Evolutionary conservation across 192 early-diverging fungal species (phyloP).

Genomic region (Backusella liffmaniae): DNA sequence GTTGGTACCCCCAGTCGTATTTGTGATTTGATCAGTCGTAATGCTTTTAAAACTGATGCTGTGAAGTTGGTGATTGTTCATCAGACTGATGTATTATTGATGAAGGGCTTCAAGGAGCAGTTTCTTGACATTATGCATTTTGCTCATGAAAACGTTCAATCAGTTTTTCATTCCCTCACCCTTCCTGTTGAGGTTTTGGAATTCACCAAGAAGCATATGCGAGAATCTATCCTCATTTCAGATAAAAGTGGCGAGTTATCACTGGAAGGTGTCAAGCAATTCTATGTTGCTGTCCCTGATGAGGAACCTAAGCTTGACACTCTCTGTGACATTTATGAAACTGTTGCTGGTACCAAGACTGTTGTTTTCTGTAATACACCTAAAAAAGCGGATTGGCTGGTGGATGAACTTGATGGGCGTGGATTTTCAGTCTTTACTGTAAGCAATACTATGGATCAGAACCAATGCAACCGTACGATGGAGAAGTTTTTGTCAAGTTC

Average conservation of each 20-base stretch:
- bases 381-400: constrained; percentile 99
- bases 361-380: constrained; percentile 99
- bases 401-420: constrained; percentile 87
- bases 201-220: constrained; percentile 97
- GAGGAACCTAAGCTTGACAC: constrained; percentile 99
- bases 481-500: constrained; percentile 98
- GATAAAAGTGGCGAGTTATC: constrained; percentile 97
- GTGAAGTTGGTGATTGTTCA: constrained; percentile 99
- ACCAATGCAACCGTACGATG: constrained; percentile 94
- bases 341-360: constrained; percentile 93
- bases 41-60: constrained; percentile 74
- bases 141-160: constrained; percentile 85
- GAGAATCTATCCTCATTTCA: constrained; percentile 95
- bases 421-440: constrained; percentile 97
- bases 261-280: constrained; percentile 90
- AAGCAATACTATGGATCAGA: constrained; percentile 98
- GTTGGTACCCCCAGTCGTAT: constrained; percentile 98
- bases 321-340: constrained; percentile 96
- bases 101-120: constrained; percentile 97
- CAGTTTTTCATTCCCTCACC: constrained; percentile 94
- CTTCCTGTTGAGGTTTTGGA: constrained; percentile 95
- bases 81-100: constrained; percentile 98
- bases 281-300: constrained; percentile 97
- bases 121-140: constrained; percentile 95
- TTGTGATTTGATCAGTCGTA: constrained; percentile 95